These are phyloP conservation scores for Cyberlindnera maritima DNA, from an alignment of 805 yeast species.

Conservation along the genomic window DNA sequence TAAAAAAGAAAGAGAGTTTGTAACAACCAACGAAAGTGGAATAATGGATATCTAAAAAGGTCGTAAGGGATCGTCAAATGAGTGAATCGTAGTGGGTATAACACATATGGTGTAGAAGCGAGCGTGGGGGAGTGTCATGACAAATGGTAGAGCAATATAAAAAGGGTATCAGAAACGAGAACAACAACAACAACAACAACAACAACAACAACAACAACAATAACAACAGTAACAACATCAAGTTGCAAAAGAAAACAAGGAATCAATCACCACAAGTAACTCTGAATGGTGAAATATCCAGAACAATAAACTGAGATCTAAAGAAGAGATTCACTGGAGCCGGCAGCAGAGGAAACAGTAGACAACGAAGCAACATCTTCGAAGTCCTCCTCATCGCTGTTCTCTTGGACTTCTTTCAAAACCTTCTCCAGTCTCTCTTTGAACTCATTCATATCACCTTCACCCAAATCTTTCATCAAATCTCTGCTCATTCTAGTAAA, in stretches of 20 bases:
- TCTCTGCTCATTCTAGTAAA: conserved; percentile 18
- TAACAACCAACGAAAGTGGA: too few species aligned
- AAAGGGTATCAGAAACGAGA: too few species aligned
- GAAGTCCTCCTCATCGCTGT: background rate
- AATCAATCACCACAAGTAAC: too few species aligned
- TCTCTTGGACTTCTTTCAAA: background rate
- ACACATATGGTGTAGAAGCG: background rate
- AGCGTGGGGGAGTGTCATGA: background rate
- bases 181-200: too few species aligned
- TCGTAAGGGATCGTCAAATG: conserved; percentile 7
- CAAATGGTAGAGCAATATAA: too few species aligned
- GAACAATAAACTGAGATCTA: too few species aligned
- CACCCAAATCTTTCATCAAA: conserved; percentile 7
- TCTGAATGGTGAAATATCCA: too few species aligned
- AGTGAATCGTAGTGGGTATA: conserved; percentile 7
- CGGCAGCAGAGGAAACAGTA: background rate
- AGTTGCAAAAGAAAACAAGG: background rate
- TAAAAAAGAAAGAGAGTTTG: too few species aligned
- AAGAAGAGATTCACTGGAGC: too few species aligned
- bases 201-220: too few species aligned
- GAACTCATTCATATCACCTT: background rate
- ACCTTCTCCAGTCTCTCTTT: background rate
- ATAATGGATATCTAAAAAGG: too few species aligned
- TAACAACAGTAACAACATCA: too few species aligned
- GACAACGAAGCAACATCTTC: background rate